phyloP scores from a whole-genome alignment of 768 basidiomycete genomes.

The Boletus coccyginus region DNA sequence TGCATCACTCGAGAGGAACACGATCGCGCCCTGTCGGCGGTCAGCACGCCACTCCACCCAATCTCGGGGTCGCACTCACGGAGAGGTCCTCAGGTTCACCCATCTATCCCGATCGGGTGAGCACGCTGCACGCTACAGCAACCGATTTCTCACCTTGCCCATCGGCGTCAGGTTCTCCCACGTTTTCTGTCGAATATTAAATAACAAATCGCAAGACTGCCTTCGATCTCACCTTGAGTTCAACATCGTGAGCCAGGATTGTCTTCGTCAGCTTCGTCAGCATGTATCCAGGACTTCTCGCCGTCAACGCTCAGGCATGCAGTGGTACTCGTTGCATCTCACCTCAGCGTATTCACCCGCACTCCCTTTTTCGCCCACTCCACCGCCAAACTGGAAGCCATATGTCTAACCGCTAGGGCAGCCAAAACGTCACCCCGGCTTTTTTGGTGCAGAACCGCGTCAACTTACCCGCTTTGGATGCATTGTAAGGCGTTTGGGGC shows the following conservation, averaged over 20 bases:
- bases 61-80: conserved; percentile 37
- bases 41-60: neutral
- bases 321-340: conserved; percentile 5
- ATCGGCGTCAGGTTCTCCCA: conserved; percentile 87
- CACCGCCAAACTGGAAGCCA: conserved; percentile 89
- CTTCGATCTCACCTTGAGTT: conserved; percentile 60
- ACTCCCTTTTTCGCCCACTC: conserved; percentile 94
- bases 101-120: conserved; percentile 49
- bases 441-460: neutral
- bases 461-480: conserved; percentile 80
- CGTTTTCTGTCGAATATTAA: conserved; percentile 50
- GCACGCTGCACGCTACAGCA: conserved; percentile 10
- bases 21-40: conserved; percentile 67
- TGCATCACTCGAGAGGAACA: conserved; percentile 89
- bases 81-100: conserved; percentile 92
- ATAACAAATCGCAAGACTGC: neutral
- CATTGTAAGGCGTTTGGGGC: conserved; percentile 94
- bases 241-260: conserved; percentile 70
- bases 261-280: conserved; percentile 84
- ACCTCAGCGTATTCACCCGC: conserved; percentile 82
- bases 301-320: neutral
- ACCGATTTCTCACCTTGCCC: conserved; percentile 59
- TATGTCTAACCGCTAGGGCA: conserved; percentile 77
- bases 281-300: conserved; percentile 86
- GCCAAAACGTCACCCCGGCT: conserved; percentile 5